Base-by-base conservation (phyloP, 2,329 filamentous ascomycete genomes). In the Nemania abortiva region DNA sequence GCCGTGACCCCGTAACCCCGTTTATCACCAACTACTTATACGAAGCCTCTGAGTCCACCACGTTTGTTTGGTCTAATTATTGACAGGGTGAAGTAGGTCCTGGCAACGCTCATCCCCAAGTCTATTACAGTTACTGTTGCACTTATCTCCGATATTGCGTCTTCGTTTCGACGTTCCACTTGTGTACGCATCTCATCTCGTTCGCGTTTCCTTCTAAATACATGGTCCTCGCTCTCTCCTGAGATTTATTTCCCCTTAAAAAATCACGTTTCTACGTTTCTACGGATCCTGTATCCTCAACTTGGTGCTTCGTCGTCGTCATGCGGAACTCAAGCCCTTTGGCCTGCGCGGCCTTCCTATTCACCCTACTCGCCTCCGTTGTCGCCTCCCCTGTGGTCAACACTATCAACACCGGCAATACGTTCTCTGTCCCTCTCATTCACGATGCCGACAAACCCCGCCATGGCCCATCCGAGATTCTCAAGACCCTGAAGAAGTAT, bases 401-500 rank as follows among this genome's bases (percentile, higher is more conserved):
- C 3, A 63, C 63, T 11, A 24, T 20, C 11, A 66, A 70, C 18
- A 37, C 45, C 52, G 72, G 72, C 58, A 72, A 74, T 24, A 74
- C 68, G 0, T 65, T 77, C 59, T 78, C 77, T 31, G 63, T 78
- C 27, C 72, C 75, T 15, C 63, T 78, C 1, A 63, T 63, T 58
- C 75, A 77, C 57, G 70, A 77, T 68, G 69, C 68, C 10, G 65
- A 74, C 64, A 39, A 57, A 29, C 64, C 67, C 37, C 70, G 75
- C 63, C 75, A 78, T 69, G 74, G 78, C 50, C 75, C 78, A 60
- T 70, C 75, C 20, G 75, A 80, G 67, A 66, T 77, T 63, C 72
- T 77, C 66, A 76, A 72, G 59, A 77, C 77, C 13, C 55, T 80
- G 65, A 74, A 72, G 67, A 81, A 81, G 70, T 79, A 75, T 73